Base-by-base conservation (phyloP, 2,329 filamentous ascomycete species). In the Onygenales sp. region DNA sequence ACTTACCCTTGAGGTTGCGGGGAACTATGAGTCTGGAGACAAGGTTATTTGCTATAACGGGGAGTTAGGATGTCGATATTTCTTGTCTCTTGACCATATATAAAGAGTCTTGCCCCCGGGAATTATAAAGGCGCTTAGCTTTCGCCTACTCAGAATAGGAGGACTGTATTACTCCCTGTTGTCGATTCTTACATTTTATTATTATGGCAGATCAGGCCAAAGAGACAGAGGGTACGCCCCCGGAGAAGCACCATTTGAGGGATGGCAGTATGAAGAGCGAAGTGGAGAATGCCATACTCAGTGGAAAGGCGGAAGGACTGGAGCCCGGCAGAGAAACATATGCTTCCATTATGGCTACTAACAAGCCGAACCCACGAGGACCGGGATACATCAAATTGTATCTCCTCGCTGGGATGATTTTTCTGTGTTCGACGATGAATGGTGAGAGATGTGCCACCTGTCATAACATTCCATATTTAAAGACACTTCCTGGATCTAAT, bases 401-500 rank as follows among this genome's bases (percentile, higher is more conserved):
- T 43, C 48, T 53, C 14, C 47, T 56, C 11, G 58, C 54, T 50
- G 35, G 50, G 9, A n/a, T 58, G 13, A 50, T 59, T 38, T 58
- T 57, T 51, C 55, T 59, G 13, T 59, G 58, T 48, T 59, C 56
- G 3, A 59, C 58, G 14, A 59, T 58, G 58, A 59, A 56, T 27
- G 58, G 58, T 58, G 38, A 43, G 54, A 52, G n/a, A 50, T 11
- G 38, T 32, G 13, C 6, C 21, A 39, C 36, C 9, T 10, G 7
- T 39, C 5, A 47, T 47, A 13, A n/a, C 31, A 33, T 27, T 27
- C 21, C 21, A 27, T 27, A 27, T 27, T 27, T 14, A 8, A 27
- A 3, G 33, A 2, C 11, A 47, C n/a, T 13, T 31, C 9, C 33
- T 13, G 7, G 10, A 21, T 58, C 52, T 31, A 56, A 54, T 56